phyloP scores from a whole-genome alignment of 169 alveolate genomes.

The Besnoitia besnoiti region DNA sequence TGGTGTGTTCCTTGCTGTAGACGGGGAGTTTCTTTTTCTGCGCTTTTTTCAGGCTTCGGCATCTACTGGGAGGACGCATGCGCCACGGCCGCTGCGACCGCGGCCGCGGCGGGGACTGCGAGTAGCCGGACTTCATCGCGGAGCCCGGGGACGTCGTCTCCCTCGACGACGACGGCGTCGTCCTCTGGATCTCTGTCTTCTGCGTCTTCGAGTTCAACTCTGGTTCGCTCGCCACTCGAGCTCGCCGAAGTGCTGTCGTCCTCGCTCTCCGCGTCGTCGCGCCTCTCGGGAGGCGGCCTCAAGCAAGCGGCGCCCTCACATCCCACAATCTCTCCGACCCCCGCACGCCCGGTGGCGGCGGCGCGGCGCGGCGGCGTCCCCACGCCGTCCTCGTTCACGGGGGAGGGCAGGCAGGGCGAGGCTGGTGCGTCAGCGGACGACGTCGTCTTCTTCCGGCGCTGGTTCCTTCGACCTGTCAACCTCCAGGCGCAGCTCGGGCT shows the following conservation, averaged over 20 bases:
- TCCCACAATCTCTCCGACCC: neutral
- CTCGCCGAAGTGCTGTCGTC: neutral
- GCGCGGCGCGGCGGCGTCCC: neutral
- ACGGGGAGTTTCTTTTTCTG: neutral
- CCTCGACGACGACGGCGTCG: neutral
- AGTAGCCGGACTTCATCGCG: neutral
- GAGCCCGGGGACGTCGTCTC: neutral
- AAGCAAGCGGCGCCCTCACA: neutral
- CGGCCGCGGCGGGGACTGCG: neutral
- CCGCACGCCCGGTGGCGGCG: neutral
- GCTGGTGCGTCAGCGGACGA: neutral
- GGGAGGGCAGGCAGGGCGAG: neutral
- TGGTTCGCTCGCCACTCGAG: neutral
- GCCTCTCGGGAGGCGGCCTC: neutral
- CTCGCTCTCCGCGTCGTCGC: neutral
- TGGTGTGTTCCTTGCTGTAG: no score
- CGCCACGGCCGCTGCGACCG: conserved; percentile 1
- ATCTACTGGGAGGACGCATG: conserved; percentile 30
- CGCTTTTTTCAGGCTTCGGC: conserved; percentile 8
- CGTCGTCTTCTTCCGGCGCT: neutral
- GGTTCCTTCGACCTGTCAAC: neutral
- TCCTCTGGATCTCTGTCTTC: neutral
- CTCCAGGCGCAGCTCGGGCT: conserved; percentile 8
- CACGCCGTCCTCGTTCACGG: neutral
- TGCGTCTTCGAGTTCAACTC: neutral